Base-by-base conservation (phyloP, 306 rosid genomes). In the Quercus engelmannii region DNA sequence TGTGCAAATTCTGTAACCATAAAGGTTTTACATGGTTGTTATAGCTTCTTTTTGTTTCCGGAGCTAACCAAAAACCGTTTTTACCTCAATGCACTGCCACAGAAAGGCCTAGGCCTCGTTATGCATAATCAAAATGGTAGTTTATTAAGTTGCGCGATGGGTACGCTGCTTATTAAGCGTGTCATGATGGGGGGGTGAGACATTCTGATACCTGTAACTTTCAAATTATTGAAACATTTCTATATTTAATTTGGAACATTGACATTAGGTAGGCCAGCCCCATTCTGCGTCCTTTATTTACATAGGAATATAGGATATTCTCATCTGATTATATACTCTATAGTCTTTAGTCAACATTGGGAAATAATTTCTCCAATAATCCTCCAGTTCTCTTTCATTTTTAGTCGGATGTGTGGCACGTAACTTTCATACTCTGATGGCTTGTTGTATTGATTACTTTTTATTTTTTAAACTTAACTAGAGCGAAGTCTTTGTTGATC, bases 1-100 rank as follows among this genome's bases (percentile, higher is more conserved):
- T 79, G 77, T 52, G 81, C 83, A 86, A 83, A 83, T 25, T 67
- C 9, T 85, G 82, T 87, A 85, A 87, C 55, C 76, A 74, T 79
- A 69, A 73, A 41, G 19, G 74, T 74, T 41, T 52, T 63, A 18
- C 25, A 33, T 13, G 64, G 17, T 75, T 25, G 52, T 1, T 55
- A 8, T 69, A 73, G 82, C 74, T 76, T 73, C 12, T 19, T 2
- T 64, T 41, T 59, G 38, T 35, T 25, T 18, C 51, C n/a, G 43
- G 69, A 70, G 26, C 31, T 38, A 33, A 35, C 67, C 35, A 17
- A 46, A 69, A 61, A 10, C 52, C 25, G 5, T 33, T 68, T 68
- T 68, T 35, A 14, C 52, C 72, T 4, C 17, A 11, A 49, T 49
- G 54, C 14, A 49, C 17, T 35, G 52, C 8, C n/a, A 19, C 9